These are phyloP conservation scores for Penicillium herquei DNA, from an alignment of 495 filamentous ascomycete genomes.

Conservation along the genomic window DNA sequence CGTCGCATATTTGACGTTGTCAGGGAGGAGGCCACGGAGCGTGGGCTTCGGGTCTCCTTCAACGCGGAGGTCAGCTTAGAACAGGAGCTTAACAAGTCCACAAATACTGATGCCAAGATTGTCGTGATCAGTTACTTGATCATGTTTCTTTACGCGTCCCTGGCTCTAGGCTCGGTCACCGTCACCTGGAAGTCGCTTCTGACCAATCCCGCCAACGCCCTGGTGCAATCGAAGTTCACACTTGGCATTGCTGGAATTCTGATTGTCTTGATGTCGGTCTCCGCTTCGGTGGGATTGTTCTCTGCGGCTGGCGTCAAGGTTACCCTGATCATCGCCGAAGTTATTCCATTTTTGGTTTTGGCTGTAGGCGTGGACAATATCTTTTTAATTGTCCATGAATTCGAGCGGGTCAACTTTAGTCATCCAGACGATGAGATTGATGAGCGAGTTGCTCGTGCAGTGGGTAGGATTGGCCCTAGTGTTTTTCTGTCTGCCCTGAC, in stretches of 20 bases:
- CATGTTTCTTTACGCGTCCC: constrained; percentile 96
- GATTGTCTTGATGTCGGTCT: constrained; percentile 97
- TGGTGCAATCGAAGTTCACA: constrained; percentile 95
- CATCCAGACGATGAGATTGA: constrained; percentile 85
- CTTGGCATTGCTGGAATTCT: constrained; percentile 88
- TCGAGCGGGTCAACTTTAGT: constrained; percentile 88
- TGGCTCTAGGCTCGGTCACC: constrained; percentile 86
- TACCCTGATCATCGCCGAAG: constrained; percentile 95
- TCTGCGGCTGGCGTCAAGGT: constrained; percentile 87
- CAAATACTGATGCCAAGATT: constrained; percentile 97
- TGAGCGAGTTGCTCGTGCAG: constrained; percentile 74
- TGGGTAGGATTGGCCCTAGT: constrained; percentile 92
- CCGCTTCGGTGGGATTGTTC: constrained; percentile 89
- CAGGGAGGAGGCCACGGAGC: constrained; percentile 74
- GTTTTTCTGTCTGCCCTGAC: constrained; percentile 94
- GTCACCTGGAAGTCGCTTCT: constrained; percentile 71
- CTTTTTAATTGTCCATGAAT: constrained; percentile 97
- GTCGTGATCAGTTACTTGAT: constrained; percentile 95
- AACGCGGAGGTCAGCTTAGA: constrained; percentile 92
- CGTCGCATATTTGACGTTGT: constrained; percentile 65
- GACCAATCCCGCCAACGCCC: constrained; percentile 72
- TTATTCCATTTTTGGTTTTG: constrained; percentile 95
- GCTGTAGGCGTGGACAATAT: constrained; percentile 99
- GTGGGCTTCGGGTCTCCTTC: constrained; percentile 85
- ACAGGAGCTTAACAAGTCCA: constrained; percentile 90